phyloP scores from a whole-genome alignment of 345 rosid genomes.

The Euphorbia peplus region DNA sequence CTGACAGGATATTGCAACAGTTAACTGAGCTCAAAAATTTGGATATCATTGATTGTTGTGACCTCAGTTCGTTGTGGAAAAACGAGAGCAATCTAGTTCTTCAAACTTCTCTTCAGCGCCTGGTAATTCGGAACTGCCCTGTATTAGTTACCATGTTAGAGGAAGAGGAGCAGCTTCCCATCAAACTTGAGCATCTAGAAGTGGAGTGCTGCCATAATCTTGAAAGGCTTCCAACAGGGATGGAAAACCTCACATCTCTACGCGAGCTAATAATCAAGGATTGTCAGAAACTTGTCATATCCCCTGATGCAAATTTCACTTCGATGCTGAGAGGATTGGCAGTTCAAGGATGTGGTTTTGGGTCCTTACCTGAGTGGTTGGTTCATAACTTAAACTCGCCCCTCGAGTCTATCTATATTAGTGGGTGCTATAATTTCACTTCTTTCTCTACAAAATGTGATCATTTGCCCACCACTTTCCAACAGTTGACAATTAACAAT shows the following conservation, averaged over 20 bases:
- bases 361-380: not conserved
- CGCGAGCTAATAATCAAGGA: not conserved
- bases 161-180: not conserved
- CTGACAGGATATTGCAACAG: not conserved
- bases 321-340: not conserved
- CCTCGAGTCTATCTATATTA: not conserved
- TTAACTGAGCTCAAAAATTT: not conserved
- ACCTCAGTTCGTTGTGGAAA: not conserved
- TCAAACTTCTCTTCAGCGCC: not conserved
- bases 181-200: not conserved
- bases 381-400: not conserved
- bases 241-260: not conserved
- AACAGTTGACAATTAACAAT: not conserved
- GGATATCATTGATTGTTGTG: not conserved
- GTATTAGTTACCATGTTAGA: not conserved
- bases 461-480: not conserved
- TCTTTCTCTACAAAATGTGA: not conserved
- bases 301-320: not conserved
- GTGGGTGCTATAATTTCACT: constrained; percentile 3
- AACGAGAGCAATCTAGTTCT: not conserved
- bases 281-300: not conserved
- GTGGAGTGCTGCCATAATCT: not conserved
- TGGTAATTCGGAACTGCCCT: constrained; percentile 1
- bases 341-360: not conserved
- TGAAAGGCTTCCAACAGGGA: not conserved